phyloP scores from a whole-genome alignment of 257 asterid species.

The Rhazya stricta region DNA sequence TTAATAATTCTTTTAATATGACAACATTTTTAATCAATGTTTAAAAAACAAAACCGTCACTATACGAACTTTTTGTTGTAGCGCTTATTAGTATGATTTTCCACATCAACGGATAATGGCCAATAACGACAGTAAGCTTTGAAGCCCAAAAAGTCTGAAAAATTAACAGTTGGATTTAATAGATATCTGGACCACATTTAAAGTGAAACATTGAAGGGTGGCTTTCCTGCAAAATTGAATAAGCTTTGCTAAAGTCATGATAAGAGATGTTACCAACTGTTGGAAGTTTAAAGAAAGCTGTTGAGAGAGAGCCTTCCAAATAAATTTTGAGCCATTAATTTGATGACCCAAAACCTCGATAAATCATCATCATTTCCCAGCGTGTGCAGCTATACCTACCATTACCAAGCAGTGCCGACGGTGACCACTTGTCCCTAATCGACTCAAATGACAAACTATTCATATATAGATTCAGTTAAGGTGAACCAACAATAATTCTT shows the following conservation, averaged over 20 bases:
- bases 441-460: too few relatives aligned
- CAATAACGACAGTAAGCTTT: background rate
- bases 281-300: constrained; percentile 1
- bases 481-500: background rate
- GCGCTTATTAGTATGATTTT: too few relatives aligned
- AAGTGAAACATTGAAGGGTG: background rate
- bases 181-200: background rate
- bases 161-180: background rate
- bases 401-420: background rate
- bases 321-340: background rate
- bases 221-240: background rate
- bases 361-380: background rate
- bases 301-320: background rate
- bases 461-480: too few relatives aligned
- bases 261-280: background rate
- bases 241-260: background rate
- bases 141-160: background rate
- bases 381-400: background rate
- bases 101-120: background rate
- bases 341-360: background rate
- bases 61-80: too few relatives aligned
- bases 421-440: background rate
- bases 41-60: too few relatives aligned
- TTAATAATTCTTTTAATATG: too few relatives aligned
- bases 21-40: too few relatives aligned